Conservation (phyloP, 768 basidiomycete species). For the Cystoderma amianthinum region DNA sequence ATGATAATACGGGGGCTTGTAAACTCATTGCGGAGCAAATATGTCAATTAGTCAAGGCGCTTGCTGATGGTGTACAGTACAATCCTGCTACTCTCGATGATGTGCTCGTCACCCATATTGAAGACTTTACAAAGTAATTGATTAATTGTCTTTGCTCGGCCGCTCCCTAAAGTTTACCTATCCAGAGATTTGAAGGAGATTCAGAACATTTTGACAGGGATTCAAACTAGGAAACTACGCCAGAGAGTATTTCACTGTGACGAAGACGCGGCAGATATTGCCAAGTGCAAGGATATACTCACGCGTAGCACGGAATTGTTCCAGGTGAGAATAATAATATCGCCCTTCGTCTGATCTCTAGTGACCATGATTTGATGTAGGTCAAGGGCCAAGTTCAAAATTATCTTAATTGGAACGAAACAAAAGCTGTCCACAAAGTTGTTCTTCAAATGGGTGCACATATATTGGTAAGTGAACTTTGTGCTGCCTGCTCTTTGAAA, state of each 20-base stretch:
- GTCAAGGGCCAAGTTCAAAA: not conserved
- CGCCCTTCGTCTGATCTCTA: too few relatives aligned
- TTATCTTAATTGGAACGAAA: not conserved
- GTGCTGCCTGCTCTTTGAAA: too few relatives aligned
- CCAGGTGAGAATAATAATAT: too few relatives aligned
- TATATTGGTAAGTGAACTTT: not conserved
- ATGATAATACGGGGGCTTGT: not conserved
- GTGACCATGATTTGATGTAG: too few relatives aligned
- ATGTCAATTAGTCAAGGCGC: not conserved
- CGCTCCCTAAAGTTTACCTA: not conserved
- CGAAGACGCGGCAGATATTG: not conserved
- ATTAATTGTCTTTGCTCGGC: not conserved
- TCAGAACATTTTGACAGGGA: not conserved
- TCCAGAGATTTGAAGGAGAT: not conserved
- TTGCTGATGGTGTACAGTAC: not conserved
- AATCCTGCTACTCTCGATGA: not conserved
- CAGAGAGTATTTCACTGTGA: not conserved
- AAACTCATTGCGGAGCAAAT: not conserved
- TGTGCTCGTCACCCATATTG: not conserved
- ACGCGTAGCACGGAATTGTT: not conserved
- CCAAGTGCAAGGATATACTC: not conserved
- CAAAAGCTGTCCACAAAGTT: not conserved
- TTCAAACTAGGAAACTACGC: not conserved
- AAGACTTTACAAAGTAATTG: not conserved
- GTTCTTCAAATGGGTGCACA: not conserved